phyloP scores from a whole-genome alignment of 345 rosid genomes.

The Euclidium syriacum region DNA sequence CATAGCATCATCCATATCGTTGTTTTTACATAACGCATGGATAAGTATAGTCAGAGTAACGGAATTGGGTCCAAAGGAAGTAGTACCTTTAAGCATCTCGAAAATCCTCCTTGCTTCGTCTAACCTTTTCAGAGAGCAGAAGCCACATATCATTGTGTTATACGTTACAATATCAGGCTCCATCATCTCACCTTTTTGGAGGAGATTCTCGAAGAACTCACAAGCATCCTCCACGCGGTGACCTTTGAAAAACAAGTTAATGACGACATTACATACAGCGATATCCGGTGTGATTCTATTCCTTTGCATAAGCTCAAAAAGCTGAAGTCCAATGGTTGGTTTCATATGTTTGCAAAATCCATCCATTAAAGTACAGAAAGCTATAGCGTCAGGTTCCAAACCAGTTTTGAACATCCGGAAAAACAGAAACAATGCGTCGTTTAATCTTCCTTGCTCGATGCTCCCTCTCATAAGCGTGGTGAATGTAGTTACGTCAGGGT shows the following conservation, averaged over 20 bases:
- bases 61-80: slow-evolving; percentile 34
- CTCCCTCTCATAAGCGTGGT: slow-evolving; percentile 33
- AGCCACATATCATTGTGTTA: slow-evolving; percentile 50
- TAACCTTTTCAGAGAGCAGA: slow-evolving; percentile 33
- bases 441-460: slow-evolving; percentile 19
- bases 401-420: slow-evolving; percentile 49
- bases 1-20: slow-evolving; percentile 40
- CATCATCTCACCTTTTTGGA: slow-evolving; percentile 26
- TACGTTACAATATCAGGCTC: slow-evolving; percentile 47
- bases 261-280: slow-evolving; percentile 40
- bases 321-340: slow-evolving; percentile 32
- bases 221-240: slow-evolving; percentile 23
- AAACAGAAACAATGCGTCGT: slow-evolving; percentile 31
- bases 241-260: slow-evolving; percentile 31
- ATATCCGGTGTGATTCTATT: slow-evolving; percentile 35
- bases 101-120: slow-evolving; percentile 39
- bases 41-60: slow-evolving; percentile 46
- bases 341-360: slow-evolving; percentile 39
- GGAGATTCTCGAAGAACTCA: slow-evolving; percentile 26
- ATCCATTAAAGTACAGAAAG: slow-evolving; percentile 44
- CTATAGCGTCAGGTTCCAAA: slow-evolving; percentile 34
- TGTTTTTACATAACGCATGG: slow-evolving; percentile 42
- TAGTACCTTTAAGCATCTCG: slow-evolving; percentile 27
- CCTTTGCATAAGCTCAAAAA: slow-evolving; percentile 39
- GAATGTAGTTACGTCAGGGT: slow-evolving; percentile 40